Conservation (phyloP, 805 yeast genomes). For the Maudiozyma serrabonitensis region DNA sequence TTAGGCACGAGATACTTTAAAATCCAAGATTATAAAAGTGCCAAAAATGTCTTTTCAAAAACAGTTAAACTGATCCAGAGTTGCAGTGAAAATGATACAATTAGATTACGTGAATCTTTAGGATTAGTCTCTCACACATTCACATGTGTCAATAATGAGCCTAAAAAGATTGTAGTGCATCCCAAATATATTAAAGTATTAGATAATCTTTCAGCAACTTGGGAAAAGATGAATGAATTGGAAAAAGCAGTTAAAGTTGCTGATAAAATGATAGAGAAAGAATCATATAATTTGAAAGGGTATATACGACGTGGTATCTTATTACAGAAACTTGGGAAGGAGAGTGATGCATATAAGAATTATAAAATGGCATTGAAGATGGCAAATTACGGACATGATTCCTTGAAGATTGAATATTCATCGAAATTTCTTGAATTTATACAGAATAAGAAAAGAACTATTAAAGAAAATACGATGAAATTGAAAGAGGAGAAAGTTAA, state of each 20-base stretch:
- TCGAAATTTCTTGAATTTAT: constrained; percentile 9
- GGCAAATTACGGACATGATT: constrained; percentile 7
- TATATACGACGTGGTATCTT: constrained; percentile 23
- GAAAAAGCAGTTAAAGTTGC: constrained; percentile 16
- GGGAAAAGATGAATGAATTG: constrained; percentile 20
- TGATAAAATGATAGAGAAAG: constrained; percentile 14
- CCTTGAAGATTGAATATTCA: constrained; percentile 8
- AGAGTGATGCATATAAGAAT: constrained; percentile 14
- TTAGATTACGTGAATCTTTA: constrained; percentile 7
- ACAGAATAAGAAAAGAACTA: constrained; percentile 9
- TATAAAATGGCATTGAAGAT: constrained; percentile 14
- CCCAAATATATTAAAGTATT: constrained; percentile 20
- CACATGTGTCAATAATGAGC: neutral
- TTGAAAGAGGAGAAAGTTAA: neutral
- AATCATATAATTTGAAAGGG: constrained; percentile 21
- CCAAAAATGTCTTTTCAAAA: constrained; percentile 21
- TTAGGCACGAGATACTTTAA: constrained; percentile 22
- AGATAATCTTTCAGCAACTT: constrained; percentile 22
- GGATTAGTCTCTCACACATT: constrained; percentile 3
- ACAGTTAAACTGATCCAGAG: constrained; percentile 19
- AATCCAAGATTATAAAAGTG: constrained; percentile 17
- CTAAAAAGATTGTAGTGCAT: constrained; percentile 8
- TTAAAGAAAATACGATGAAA: constrained; percentile 6
- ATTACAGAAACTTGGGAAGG: constrained; percentile 13
- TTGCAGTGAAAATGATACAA: constrained; percentile 13